Percentiles rank a stretch among this genome's conserved stretches.
Conservation (phyloP, 129 eudicot species). For the Saussurea involucrata region DNA sequence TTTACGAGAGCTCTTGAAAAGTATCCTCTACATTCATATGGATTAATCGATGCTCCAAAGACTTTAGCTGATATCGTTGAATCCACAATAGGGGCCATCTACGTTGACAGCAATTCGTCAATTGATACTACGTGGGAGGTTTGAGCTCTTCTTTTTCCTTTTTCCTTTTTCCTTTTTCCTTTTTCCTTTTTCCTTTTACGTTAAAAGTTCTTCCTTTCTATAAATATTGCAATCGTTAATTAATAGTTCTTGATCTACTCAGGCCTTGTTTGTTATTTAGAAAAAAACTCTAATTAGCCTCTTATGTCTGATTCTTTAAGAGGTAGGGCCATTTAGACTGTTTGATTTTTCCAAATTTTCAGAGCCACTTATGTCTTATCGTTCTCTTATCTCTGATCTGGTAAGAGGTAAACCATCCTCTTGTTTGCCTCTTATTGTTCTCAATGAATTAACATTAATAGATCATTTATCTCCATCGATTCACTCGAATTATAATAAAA, state of each 20-base stretch:
- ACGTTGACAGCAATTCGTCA: slow-evolving; percentile 65
- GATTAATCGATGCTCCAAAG: slow-evolving; percentile 70
- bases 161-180: background rate
- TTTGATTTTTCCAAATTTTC: no score
- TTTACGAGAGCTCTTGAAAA: slow-evolving; percentile 48
- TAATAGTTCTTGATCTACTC: background rate
- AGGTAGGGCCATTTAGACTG: no score
- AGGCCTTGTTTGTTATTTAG: no score
- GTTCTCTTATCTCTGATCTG: no score
- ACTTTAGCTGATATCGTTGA: slow-evolving; percentile 79
- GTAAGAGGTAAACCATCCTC: no score
- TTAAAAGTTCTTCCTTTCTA: background rate
- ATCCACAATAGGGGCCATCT: slow-evolving; percentile 75
- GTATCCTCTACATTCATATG: slow-evolving; percentile 69
- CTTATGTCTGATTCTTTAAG: no score
- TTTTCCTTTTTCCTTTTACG: background rate
- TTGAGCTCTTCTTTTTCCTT: background rate
- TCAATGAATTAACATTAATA: no score
- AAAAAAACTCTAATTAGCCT: no score
- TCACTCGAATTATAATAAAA: no score
- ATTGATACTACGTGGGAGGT: slow-evolving; percentile 73
- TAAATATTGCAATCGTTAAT: background rate
- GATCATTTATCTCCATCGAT: no score
- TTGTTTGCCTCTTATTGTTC: no score
- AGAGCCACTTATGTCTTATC: no score